Conservation (phyloP, 2,329 filamentous ascomycete genomes). For the Colletotrichum sojae region DNA sequence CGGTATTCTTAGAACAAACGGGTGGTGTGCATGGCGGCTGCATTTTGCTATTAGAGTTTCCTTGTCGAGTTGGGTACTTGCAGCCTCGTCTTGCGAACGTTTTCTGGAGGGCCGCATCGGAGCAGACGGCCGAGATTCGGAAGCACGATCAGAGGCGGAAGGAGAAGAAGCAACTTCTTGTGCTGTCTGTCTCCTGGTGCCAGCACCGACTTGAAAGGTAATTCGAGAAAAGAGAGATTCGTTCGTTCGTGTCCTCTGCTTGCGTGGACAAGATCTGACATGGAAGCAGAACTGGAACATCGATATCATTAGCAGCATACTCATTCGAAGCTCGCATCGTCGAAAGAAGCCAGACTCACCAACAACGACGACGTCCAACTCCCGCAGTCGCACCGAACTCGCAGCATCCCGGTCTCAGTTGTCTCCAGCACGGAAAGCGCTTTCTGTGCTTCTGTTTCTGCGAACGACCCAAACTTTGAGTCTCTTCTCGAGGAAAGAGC, state of each 20-base stretch:
- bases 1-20: slow-evolving; percentile 39
- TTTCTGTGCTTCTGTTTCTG: background rate
- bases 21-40: slow-evolving; percentile 33
- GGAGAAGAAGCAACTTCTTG: no score
- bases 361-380: no score
- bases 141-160: background rate
- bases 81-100: slow-evolving; percentile 30
- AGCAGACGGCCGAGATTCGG: background rate
- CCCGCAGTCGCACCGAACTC: background rate
- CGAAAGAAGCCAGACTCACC: no score
- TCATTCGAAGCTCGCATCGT: no score
- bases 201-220: no score
- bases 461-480: background rate
- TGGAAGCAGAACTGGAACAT: no score
- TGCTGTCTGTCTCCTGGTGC: no score
- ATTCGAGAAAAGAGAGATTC: no score
- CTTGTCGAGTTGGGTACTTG: slow-evolving; percentile 37
- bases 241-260: no score
- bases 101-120: slow-evolving; percentile 12
- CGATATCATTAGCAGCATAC: no score
- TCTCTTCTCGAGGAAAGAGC: background rate
- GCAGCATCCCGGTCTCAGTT: background rate
- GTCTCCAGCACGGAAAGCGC: background rate
- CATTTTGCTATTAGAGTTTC: slow-evolving; percentile 34
- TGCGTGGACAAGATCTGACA: no score